Conservation (phyloP, 2,329 filamentous ascomycete genomes). For the Clarireedia sp. region DNA sequence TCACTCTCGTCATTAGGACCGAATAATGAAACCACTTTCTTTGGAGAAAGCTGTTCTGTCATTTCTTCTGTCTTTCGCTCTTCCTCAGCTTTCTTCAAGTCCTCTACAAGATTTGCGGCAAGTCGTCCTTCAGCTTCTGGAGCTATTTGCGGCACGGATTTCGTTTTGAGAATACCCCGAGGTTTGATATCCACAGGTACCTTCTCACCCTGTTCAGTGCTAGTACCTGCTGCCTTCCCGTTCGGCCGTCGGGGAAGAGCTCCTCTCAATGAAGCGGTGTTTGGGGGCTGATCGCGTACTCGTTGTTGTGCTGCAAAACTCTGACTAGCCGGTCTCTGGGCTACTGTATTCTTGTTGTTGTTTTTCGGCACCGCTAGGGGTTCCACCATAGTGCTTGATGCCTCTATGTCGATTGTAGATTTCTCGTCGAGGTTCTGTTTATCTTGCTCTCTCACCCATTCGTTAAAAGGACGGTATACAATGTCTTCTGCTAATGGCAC, state of each 20-base stretch:
- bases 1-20: slow-evolving; percentile 45
- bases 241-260: slow-evolving; percentile 16
- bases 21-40: slow-evolving; percentile 38
- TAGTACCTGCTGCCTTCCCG: slow-evolving; percentile 1
- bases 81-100: slow-evolving; percentile 19
- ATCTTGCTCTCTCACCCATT: slow-evolving; percentile 47
- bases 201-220: neutral
- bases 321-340: slow-evolving; percentile 41
- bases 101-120: slow-evolving; percentile 24
- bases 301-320: slow-evolving; percentile 61
- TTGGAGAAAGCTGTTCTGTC: slow-evolving; percentile 35
- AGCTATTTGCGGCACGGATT: slow-evolving; percentile 15
- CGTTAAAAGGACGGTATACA: slow-evolving; percentile 58
- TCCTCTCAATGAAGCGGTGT: slow-evolving; percentile 11
- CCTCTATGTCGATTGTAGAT: slow-evolving; percentile 11
- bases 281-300: slow-evolving; percentile 43
- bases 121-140: slow-evolving; percentile 27
- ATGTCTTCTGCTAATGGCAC: slow-evolving; percentile 55
- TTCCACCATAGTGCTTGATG: slow-evolving; percentile 2
- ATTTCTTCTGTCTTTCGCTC: slow-evolving; percentile 16
- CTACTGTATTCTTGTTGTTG: slow-evolving; percentile 3
- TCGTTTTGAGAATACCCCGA: slow-evolving; percentile 13
- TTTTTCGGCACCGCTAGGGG: slow-evolving; percentile 6
- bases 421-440: slow-evolving; percentile 11
- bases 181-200: slow-evolving; percentile 12